Base-by-base conservation (phyloP, 495 filamentous ascomycete genomes). In the Penicillium atrosanguineum region DNA sequence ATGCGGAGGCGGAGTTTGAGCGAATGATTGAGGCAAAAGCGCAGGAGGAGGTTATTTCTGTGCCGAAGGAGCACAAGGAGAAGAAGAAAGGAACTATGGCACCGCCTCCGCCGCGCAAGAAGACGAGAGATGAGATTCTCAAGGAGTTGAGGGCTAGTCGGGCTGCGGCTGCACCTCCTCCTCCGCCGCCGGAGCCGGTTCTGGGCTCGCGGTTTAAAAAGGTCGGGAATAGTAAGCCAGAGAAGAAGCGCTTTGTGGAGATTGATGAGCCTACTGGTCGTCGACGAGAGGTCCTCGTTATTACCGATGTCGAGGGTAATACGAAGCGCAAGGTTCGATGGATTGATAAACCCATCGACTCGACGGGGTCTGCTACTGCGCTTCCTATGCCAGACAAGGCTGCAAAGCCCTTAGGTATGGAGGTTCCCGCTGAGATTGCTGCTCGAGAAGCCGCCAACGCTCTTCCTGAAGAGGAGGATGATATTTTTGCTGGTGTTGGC, bases 401-500 rank as follows among this genome's bases (percentile, higher is more conserved):
- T 56, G 77, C 74, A 3, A 80, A 84, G 50, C 86, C 88, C 7
- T 71, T 92, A 7, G 89, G 89, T 0, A 90, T 92, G 84, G 87
- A 89, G 46, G 83, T 95, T 3, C 87, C 89, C 6, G 84, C 86
- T 25, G 69, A 68, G 14, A 54, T 76, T 44, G 68, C 69, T 16
- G 63, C 69, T 11, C 67, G 60, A 55, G 59, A 57, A 37, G 61
- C 60, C 14, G 55, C 60, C 31, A 78, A 71, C 46, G 71, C 71
- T 37, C 64, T 65, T 36, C 70, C 65, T 26, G 68, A 40, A 11
- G 79, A 83, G 15, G 78, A 79, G 47, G 79, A 82, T 39, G 80
- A 88, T 48, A 98, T 98, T 20, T 98, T 98, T 63, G 90, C 87
- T 44, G 94, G 87, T 29, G 90, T 83, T 2, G 94, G 88, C 6